Base-by-base conservation (phyloP, 371 early-diverging fungal species). In the Phascolomyces articulosus region DNA sequence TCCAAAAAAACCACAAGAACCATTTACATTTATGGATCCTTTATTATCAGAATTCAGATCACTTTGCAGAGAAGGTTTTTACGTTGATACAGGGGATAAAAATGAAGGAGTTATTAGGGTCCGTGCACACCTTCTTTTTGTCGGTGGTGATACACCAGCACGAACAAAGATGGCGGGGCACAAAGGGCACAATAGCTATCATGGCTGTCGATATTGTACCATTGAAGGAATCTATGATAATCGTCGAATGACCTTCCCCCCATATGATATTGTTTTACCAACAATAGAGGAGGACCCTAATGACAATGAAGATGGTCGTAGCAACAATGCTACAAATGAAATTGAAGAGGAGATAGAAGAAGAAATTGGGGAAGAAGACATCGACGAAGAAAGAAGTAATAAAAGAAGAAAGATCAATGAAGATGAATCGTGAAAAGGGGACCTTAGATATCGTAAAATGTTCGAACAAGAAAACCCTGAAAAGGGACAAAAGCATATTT, bases 131-230 rank as follows among this genome's bases (percentile, higher is more conserved):
- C 34, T 41, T 24, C 24, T 38, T 13, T 59, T 41, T 59, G 26
- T 24, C 1, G 61, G 61, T 1, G 58, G 53, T 3, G 64, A 64
- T 16, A 49, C 58, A 3, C 51, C 58, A 7, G 64, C 58, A 13
- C 58, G 57, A 8, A 51, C 53, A 0, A 55, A 40, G 34, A n/a
- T 55, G 1, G 40, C 41, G 6, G 55, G 44, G 1, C 55, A 55
- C 24, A 10, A 15, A 26, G 58, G 64, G 18, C 64, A 64, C 27
- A 41, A 24, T 7, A 15, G 18, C 3, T 34, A 64, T n/a, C 15
- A 38, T 0, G 64, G 58, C n/a, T 58, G 64, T 24, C 47, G 64
- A 9, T 57, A 48, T 34, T 64, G 64, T 28, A 27, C 24, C 29
- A 58, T 49, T 24, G 3, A 21, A 3, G 64, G 64, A 15, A 38